Conservation (phyloP, 2,329 filamentous ascomycete species). For the Aspergillus carbonarius region DNA sequence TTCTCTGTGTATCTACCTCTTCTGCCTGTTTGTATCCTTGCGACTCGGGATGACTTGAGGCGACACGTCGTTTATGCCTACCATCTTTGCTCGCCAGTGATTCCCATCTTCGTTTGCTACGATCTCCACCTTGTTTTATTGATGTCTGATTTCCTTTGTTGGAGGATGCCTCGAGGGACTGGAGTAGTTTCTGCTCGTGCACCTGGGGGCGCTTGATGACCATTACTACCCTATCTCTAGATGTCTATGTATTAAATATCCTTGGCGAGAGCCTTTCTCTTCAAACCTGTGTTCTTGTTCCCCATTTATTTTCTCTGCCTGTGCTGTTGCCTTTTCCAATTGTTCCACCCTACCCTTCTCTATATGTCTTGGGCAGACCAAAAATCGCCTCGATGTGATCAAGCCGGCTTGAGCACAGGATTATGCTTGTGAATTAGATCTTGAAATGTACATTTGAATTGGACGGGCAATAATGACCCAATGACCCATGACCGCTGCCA, state of each 20-base stretch:
- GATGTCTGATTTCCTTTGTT: conserved; percentile 12
- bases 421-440: conserved; percentile 23
- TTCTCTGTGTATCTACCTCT: conserved; percentile 10
- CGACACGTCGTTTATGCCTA: background rate
- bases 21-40: conserved; percentile 11
- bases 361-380: conserved; percentile 13
- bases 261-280: background rate
- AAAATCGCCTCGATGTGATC: conserved; percentile 21
- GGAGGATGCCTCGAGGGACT: conserved; percentile 14
- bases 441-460: conserved; percentile 13
- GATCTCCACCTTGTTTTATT: background rate
- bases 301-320: conserved; percentile 6
- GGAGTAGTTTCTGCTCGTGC: conserved; percentile 6
- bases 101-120: background rate
- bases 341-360: conserved; percentile 3
- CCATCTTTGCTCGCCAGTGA: conserved; percentile 1
- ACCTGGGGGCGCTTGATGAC: conserved; percentile 15
- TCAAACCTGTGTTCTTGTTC: conserved; percentile 10
- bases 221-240: conserved; percentile 12
- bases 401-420: conserved; percentile 28
- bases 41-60: conserved; percentile 8
- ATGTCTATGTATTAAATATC: conserved; percentile 11
- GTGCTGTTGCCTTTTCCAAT: conserved; percentile 13
- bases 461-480: background rate
- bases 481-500: background rate